phyloP scores from a whole-genome alignment of 2,329 filamentous ascomycete species.

The Pyrenochaeta sp. region DNA sequence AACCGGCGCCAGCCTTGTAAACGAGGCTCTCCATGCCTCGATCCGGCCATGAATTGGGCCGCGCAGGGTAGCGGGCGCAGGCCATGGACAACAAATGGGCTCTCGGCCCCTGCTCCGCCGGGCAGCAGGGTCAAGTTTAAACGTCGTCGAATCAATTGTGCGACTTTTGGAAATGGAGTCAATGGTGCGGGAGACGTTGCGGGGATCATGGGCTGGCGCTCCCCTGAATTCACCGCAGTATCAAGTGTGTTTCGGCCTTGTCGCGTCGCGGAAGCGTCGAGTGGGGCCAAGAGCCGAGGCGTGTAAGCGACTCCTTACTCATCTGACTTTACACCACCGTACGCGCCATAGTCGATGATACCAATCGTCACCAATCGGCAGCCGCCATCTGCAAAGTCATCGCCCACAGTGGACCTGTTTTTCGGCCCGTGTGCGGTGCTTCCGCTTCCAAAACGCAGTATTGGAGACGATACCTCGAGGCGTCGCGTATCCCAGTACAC shows the following conservation, averaged over 20 bases:
- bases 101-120: constrained; percentile 16
- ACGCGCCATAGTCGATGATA: constrained; percentile 15
- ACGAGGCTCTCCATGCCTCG: not conserved
- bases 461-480: constrained; percentile 17
- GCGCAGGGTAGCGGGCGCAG: constrained; percentile 10
- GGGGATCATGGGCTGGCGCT: constrained; percentile 25
- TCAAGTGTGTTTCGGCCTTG: constrained; percentile 36
- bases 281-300: constrained; percentile 14
- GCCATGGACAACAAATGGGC: constrained; percentile 6
- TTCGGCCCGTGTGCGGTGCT: not conserved
- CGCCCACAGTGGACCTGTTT: constrained; percentile 5
- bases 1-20: not conserved
- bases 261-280: constrained; percentile 27
- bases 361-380: constrained; percentile 16
- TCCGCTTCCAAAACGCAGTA: constrained; percentile 13
- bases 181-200: constrained; percentile 35
- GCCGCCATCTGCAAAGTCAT: not conserved
- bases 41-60: constrained; percentile 14
- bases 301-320: constrained; percentile 16
- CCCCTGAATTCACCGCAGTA: constrained; percentile 27
- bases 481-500: constrained; percentile 20
- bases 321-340: constrained; percentile 10
- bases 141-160: constrained; percentile 28
- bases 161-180: constrained; percentile 17
- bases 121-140: constrained; percentile 6